Percentiles rank a stretch among this genome's conserved stretches.
phyloP scores from a whole-genome alignment of 768 basidiomycete species.

The Tremella yokohamensis region DNA sequence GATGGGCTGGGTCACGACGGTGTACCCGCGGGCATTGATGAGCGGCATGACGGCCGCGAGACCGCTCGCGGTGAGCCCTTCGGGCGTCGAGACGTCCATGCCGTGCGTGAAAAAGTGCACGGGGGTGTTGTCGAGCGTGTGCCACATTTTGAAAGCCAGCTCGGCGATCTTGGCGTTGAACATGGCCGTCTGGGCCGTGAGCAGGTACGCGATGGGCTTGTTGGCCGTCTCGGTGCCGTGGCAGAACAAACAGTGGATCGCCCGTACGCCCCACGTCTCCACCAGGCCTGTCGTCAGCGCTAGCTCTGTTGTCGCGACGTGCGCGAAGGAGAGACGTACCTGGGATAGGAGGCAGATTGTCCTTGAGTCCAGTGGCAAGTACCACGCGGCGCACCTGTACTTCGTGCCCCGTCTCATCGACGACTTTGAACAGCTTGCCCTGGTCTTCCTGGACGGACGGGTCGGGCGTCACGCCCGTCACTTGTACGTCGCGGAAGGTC shows the following conservation, averaged over 20 bases:
- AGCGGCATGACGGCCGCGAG: conserved; percentile 18
- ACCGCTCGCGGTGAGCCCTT: conserved; percentile 23
- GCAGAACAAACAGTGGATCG: conserved; percentile 39
- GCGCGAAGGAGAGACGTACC: conserved; percentile 14
- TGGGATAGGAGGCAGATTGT: conserved; percentile 25
- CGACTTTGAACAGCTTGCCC: conserved; percentile 16
- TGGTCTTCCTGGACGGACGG: not conserved
- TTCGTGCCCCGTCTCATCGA: conserved; percentile 17
- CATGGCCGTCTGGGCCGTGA: conserved; percentile 7
- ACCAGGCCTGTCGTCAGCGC: conserved; percentile 17
- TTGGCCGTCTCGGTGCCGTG: conserved; percentile 37
- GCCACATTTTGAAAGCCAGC: conserved; percentile 23
- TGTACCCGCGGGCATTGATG: conserved; percentile 20
- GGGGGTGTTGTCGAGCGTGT: conserved; percentile 13
- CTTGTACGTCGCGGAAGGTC: conserved; percentile 14
- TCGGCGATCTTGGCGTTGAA: conserved; percentile 21
- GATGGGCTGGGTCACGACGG: not conserved
- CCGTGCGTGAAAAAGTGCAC: conserved; percentile 31
- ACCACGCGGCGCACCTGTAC: conserved; percentile 24
- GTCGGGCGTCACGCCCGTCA: conserved; percentile 1
- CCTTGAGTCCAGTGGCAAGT: conserved; percentile 33
- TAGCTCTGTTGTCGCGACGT: too few relatives aligned
- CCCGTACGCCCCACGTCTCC: conserved; percentile 32
- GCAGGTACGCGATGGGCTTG: conserved; percentile 25
- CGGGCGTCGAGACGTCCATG: conserved; percentile 15